Conservation (phyloP, 192 early-diverging fungal genomes). For the Umbelopsis vinacea region DNA sequence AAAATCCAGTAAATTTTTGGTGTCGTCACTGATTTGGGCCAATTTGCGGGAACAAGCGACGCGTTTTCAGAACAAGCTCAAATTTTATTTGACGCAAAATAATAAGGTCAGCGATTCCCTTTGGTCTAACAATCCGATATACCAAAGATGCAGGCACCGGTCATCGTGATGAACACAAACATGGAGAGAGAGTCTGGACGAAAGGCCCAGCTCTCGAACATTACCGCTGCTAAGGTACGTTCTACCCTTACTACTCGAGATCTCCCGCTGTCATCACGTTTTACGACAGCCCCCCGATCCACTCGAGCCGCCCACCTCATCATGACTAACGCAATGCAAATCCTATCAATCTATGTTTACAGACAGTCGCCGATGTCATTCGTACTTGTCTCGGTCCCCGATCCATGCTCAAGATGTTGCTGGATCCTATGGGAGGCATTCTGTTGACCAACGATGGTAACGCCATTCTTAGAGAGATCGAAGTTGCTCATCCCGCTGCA, state of each 20-base stretch:
- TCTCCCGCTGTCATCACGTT: not conserved
- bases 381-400: constrained; percentile 98
- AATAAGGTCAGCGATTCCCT: constrained; percentile 14
- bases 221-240: constrained; percentile 93
- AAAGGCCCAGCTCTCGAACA: constrained; percentile 98
- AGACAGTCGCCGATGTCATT: constrained; percentile 98
- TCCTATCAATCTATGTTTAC: not conserved
- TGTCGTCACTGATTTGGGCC: constrained; percentile 13
- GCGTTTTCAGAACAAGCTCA: constrained; percentile 10
- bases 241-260: not conserved
- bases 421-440: constrained; percentile 99
- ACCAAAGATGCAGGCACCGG: constrained; percentile 77
- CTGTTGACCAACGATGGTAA: constrained; percentile 99
- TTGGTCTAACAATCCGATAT: constrained; percentile 9
- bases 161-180: constrained; percentile 90
- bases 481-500: constrained; percentile 99
- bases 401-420: constrained; percentile 99
- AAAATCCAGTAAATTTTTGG: not conserved
- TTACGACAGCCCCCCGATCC: not conserved
- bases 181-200: constrained; percentile 94
- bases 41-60: not conserved
- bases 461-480: constrained; percentile 97
- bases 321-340: not conserved
- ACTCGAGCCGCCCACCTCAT: not conserved
- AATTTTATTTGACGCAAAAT: constrained; percentile 6